These are phyloP conservation scores for Amborella trichopoda DNA, from an alignment of 164 flowering plant genomes.

Conservation along the genomic window DNA sequence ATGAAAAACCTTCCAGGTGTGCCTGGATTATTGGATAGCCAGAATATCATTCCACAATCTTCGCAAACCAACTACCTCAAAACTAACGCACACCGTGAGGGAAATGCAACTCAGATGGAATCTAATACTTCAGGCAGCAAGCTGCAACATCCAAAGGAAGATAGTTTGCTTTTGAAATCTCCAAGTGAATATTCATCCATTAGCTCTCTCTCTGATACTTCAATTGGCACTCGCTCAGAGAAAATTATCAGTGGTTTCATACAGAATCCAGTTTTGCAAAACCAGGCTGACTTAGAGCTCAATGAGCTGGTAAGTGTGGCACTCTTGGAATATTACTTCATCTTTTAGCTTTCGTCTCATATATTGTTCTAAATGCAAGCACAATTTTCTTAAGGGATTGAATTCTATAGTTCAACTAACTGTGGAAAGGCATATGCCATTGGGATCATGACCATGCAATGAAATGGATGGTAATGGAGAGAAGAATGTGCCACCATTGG, in stretches of 20 bases:
- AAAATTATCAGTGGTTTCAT: constrained; percentile 49
- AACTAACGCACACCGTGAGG: constrained; percentile 16
- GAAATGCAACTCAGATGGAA: constrained; percentile 19
- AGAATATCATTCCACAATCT: constrained; percentile 36
- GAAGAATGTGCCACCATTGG: too few species aligned
- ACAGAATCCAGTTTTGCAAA: constrained; percentile 44
- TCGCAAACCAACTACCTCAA: constrained; percentile 26
- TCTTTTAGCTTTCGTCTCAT: neutral
- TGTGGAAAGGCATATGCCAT: neutral
- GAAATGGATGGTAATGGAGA: too few species aligned
- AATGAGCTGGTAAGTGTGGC: constrained; percentile 41
- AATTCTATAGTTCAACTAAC: neutral
- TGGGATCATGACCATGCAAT: neutral
- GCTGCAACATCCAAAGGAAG: constrained; percentile 14
- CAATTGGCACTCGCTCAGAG: constrained; percentile 45
- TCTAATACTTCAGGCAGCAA: constrained; percentile 16
- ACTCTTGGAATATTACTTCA: neutral
- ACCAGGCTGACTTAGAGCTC: constrained; percentile 16
- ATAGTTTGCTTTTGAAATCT: constrained; percentile 10
- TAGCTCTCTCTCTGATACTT: constrained; percentile 16
- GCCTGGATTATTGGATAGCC: constrained; percentile 29
- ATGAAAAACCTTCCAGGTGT: constrained; percentile 46
- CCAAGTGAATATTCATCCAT: constrained; percentile 13
- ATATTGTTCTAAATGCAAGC: neutral
- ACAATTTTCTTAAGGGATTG: neutral